phyloP scores from a whole-genome alignment of 768 basidiomycete genomes.

The Xerocomellus chrysenteron region DNA sequence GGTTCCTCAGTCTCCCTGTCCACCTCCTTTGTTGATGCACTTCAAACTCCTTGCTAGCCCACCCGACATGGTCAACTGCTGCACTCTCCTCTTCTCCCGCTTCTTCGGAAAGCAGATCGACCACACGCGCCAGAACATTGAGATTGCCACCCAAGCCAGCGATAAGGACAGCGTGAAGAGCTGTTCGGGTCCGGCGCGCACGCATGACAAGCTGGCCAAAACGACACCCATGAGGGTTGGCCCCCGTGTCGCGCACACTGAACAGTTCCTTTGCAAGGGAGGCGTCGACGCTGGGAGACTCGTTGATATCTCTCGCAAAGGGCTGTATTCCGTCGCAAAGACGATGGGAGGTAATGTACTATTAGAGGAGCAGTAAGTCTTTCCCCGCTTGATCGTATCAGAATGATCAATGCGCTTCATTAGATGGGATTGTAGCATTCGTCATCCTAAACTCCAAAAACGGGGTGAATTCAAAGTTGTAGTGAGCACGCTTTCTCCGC shows the following conservation, averaged over 20 bases:
- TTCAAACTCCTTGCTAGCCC: constrained; percentile 21
- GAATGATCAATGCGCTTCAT: constrained; percentile 14
- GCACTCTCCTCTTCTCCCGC: constrained; percentile 22
- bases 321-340: constrained; percentile 32
- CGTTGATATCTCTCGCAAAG: constrained; percentile 34
- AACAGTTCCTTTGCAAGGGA: constrained; percentile 35
- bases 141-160: constrained; percentile 18
- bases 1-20: constrained; percentile 11
- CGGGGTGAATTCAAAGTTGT: constrained; percentile 35
- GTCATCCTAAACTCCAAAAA: constrained; percentile 30
- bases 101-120: constrained; percentile 22
- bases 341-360: constrained; percentile 38
- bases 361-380: constrained; percentile 36
- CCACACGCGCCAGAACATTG: constrained; percentile 19
- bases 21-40: constrained; percentile 22
- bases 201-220: constrained; percentile 24
- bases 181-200: constrained; percentile 34
- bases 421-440: constrained; percentile 40
- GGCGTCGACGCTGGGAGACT: constrained; percentile 37
- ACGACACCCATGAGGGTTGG: constrained; percentile 28
- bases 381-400: constrained; percentile 17
- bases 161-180: constrained; percentile 31
- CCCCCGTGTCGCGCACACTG: constrained; percentile 36
- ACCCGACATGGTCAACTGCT: constrained; percentile 28
- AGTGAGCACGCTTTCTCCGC: constrained; percentile 19